Evolutionary conservation across 2,329 filamentous ascomycete species (phyloP), one percentile per base, ranked within the genome.

Genomic region (Fusarium secorum): DNA sequence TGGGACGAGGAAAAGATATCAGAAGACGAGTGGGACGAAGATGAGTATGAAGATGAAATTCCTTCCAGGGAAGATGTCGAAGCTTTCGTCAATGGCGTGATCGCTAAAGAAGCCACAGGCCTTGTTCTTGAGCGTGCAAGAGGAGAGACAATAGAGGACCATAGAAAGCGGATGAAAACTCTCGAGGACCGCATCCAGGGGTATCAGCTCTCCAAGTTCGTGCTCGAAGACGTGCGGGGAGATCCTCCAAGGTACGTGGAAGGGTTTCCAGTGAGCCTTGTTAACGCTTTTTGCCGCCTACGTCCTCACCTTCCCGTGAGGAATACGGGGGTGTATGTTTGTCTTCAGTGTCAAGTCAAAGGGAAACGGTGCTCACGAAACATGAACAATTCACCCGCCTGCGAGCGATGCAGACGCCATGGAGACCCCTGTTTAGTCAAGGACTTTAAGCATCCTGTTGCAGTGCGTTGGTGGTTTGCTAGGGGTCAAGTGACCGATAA

Each of bases 391-490:
- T 38, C 39, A 26, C 26, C 33, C 11, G 35, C 30, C 35, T 78
- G 72, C 55, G 59, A 52, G 52, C 74, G 72, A 61, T 78, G 72
- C 33, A 61, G 32, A 44, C 63, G 68, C 58, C 78, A 75, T 52
- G 77, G 73, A 14, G 66, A 70, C 51, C 71, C 24, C 61, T 81
- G 71, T 66, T 71, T 71, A 32, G 73, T 69, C 18, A 83, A 89
- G 70, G 80, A 41, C 26, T 38, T 15, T 60, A 87, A 90, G 78
- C 87, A 90, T 74, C 84, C 89, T 6, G 81, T 89, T 51, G 85
- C 56, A 9, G 26, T 33, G 9, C 57, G 41, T 30, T 53, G 24
- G 49, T 18, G n/a, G 33, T 67, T 73, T 45, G 54, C 56, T 18
- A 32, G 49, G 20, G 39, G 28, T 10, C 52, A 66, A 8, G 26